These are phyloP conservation scores for Sodiomyces alkalinus DNA, from an alignment of 2,329 filamentous ascomycete species.

Conservation along the genomic window DNA sequence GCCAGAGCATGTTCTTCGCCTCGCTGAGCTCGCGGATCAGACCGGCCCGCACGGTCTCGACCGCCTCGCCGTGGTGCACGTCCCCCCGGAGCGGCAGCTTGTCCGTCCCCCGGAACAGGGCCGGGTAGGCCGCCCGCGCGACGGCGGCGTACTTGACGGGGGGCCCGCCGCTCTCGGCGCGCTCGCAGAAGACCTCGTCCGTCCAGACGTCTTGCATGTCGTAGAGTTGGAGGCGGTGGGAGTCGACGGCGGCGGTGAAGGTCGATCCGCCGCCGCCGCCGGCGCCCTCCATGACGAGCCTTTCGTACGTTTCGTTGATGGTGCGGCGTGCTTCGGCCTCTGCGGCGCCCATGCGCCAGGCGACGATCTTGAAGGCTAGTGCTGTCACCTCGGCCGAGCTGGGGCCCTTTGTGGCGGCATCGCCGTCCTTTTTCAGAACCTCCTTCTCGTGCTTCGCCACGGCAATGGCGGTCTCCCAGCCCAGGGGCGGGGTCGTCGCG, in stretches of 20 bases:
- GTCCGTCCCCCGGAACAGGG: not conserved
- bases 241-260: not conserved
- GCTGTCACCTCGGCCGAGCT: too few relatives aligned
- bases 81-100: not conserved
- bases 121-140: conserved; percentile 16
- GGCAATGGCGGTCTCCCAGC: not conserved
- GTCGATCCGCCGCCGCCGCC: too few relatives aligned
- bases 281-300: conserved; percentile 7
- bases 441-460: too few relatives aligned
- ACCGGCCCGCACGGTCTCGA: conserved; percentile 14
- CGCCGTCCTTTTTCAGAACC: too few relatives aligned
- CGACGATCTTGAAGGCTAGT: conserved; percentile 11
- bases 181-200: conserved; percentile 9
- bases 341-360: conserved; percentile 13
- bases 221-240: not conserved
- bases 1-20: conserved; percentile 26
- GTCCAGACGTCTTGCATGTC: conserved; percentile 10
- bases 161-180: conserved; percentile 2
- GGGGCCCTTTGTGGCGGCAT: too few relatives aligned
- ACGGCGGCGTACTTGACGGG: conserved; percentile 14
- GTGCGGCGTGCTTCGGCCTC: conserved; percentile 3
- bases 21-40: conserved; percentile 27
- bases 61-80: conserved; percentile 1
- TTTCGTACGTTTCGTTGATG: not conserved
- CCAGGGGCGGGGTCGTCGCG: not conserved